phyloP scores from a whole-genome alignment of 1,284 basidiomycete species.

The Cryptococcus hybrid region DNA sequence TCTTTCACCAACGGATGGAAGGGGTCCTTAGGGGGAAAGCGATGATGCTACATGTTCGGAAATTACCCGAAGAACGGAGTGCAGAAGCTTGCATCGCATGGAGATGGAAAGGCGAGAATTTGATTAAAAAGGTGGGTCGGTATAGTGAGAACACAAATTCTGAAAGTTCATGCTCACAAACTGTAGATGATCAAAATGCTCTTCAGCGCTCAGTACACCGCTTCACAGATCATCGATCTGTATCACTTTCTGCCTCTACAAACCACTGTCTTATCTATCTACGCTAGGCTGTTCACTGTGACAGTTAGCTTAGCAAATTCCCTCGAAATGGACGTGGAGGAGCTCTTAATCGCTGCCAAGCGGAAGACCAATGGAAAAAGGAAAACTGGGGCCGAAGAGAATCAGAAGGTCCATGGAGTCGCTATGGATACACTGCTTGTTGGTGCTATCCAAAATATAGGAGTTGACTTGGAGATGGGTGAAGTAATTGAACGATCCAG shows the following conservation, averaged over 20 bases:
- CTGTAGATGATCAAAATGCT: constrained; percentile 9
- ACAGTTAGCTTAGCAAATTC: constrained; percentile 11
- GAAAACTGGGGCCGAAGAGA: too few species aligned
- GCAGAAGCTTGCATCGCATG: background rate
- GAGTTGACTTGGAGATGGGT: too few species aligned
- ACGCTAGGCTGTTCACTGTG: constrained; percentile 32
- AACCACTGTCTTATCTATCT: constrained; percentile 25
- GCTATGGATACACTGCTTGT: background rate
- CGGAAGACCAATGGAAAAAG: too few species aligned
- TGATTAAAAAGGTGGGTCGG: constrained; percentile 7
- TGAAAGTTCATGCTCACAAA: background rate
- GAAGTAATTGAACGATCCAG: too few species aligned
- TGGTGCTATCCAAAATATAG: background rate
- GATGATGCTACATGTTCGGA: constrained; percentile 3
- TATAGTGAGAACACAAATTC: background rate
- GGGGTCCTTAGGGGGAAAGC: constrained; percentile 16
- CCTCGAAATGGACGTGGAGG: constrained; percentile 4
- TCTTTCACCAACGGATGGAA: constrained; percentile 21
- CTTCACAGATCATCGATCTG: constrained; percentile 16
- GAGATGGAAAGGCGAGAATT: constrained; percentile 1
- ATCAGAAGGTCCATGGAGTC: background rate
- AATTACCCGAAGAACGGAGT: background rate
- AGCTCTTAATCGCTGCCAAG: background rate
- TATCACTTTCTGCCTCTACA: constrained; percentile 42
- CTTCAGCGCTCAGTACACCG: constrained; percentile 54